Evolutionary conservation across 176 grass and related monocot genomes (phyloP), one percentile per base, ranked within the genome.

Genomic region (Oryza meridionalis): DNA sequence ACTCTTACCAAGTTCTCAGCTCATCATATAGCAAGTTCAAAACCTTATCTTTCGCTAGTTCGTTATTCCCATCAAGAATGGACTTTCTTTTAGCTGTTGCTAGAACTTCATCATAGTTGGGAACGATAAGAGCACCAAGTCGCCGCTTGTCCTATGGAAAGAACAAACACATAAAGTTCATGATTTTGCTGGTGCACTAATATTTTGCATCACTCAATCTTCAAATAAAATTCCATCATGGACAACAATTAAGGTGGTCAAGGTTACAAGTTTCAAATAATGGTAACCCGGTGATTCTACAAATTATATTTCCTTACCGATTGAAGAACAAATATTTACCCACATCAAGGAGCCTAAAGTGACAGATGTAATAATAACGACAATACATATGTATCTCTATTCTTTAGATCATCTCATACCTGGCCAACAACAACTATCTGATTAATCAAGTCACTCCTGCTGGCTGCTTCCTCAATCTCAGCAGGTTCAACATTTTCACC

Each of bases 401-500:
- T 78, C 22, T 6, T 22, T 25, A 67, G 29, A 15, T 25, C 65
- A 53, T 66, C 2, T 45, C 64, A 77, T 81, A 98, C 96, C 93
- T 98, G 96, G 15, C 93, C 96, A 75, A 98, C 86, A 70, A 98
- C 85, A 81, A 93, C 35, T 88, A 98, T 95, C 43, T 98, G 96
- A 72, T 94, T 77, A 81, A 98, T 93, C 47, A 98, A 91, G 81
- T 77, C 85, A 88, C 93, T 98, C 85, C 82, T 85, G 77, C 82
- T 68, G 38, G 91, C 96, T 66, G 93, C 85, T 72, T 87, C 96
- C 84, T 98, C 96, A 22, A 98, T 84, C 35, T 95, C 96, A 85
- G 85, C 73, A 43, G 93, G 96, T 67, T 98, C 96, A 84, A 98
- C 93, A 85, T 98, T 98, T 90, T 98, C 96, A 80, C 96, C 96